Base-by-base conservation (phyloP, 2,329 filamentous ascomycete species). In the Alternaria longipes region DNA sequence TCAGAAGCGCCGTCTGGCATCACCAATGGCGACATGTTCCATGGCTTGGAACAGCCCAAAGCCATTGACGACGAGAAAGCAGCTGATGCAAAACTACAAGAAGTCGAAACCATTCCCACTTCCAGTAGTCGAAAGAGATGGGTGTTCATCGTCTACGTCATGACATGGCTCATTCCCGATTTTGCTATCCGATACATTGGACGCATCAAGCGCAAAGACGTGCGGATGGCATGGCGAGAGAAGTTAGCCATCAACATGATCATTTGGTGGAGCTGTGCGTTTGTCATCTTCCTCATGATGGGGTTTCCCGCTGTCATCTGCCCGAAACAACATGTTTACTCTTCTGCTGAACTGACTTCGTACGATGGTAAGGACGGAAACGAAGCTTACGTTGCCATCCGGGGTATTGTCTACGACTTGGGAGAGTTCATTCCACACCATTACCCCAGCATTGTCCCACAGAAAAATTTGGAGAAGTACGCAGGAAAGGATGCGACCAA, bases 171-270 rank as follows among this genome's bases (percentile, higher is more conserved):
- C 69, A 83, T 97, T 46, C 95, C 95, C 5, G 94, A 97, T 75
- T 91, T 97, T 70, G 73, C 90, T 44, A 91, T 98, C 75, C 87
- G 88, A 55, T 84, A 84, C 70, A 63, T 97, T 41, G 94, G 94
- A 22, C 86, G 91, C 53, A 97, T 97, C 90, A 87, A 91, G 61
- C 91, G 95, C 63, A 96, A 96, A 76, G 95, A 99, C 78, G 89
- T 99, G 8, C 91, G 94, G 24, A 85, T 91, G 77, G 95, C 95
- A 0, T 99, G 95, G 95, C 87, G 95, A 75, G 95, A 99, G 79
- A 99, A 99, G 84, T 79, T 99, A 60, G 94, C 95, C 55, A 99
- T 99, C 85, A 99, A 99, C 83, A 85, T 99, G 78, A 86, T 98
- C 74, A 99, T 99, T 76, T 99, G 96, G 95, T 82, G 94, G 59